Percentiles rank a stretch among this genome's conserved stretches.
phyloP scores from a whole-genome alignment of 371 early-diverging fungal species.

The Mortierella sp. region DNA sequence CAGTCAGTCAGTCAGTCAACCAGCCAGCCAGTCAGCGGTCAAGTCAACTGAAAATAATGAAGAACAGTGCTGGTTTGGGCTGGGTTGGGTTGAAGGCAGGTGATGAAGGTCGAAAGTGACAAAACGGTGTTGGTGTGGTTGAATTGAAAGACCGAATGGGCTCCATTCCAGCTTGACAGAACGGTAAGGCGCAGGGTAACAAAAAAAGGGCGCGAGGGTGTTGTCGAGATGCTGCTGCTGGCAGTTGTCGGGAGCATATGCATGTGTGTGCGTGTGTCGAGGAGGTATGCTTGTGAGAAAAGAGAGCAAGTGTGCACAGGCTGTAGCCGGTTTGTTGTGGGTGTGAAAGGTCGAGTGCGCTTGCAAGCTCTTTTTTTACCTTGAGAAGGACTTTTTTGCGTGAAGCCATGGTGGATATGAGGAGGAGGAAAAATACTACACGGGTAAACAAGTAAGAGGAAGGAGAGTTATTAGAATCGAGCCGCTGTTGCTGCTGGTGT shows the following conservation, averaged over 20 bases:
- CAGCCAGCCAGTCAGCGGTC: neutral
- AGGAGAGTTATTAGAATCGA: neutral
- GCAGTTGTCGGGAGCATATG: neutral
- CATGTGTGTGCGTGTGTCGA: neutral
- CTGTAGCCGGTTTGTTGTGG: neutral
- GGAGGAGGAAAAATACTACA: neutral
- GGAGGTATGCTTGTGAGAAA: neutral
- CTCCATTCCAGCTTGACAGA: neutral
- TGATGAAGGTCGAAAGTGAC: constrained; percentile 10
- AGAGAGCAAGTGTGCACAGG: neutral
- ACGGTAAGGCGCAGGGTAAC: neutral
- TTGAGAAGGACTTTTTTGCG: constrained; percentile 68
- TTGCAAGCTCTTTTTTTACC: constrained; percentile 24
- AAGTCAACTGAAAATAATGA: neutral
- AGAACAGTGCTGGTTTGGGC: neutral
- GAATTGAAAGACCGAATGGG: constrained; percentile 8
- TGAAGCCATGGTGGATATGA: constrained; percentile 58
- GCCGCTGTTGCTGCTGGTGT: neutral
- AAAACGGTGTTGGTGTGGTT: neutral
- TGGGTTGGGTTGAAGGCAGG: neutral
- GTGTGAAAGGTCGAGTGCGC: neutral
- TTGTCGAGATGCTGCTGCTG: neutral
- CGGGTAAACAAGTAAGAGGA: neutral
- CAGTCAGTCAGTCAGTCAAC: neutral
- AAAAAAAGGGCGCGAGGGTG: too few species aligned